Base-by-base conservation (phyloP, 177 flowering plant genomes). In the Vitis hybrid region DNA sequence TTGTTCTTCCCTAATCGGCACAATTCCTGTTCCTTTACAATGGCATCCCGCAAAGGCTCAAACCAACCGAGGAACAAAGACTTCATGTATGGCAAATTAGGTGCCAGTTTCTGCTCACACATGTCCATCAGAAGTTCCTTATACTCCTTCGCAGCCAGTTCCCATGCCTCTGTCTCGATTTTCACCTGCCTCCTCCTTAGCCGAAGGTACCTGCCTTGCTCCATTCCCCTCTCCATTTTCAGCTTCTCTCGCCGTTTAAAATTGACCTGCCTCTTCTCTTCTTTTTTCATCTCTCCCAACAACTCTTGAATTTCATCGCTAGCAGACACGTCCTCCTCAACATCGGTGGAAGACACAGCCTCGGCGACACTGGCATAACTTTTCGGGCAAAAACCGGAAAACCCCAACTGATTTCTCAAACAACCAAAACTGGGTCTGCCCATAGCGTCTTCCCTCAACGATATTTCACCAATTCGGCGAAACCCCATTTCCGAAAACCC, bases 41-140 rank as follows among this genome's bases (percentile, higher is more conserved):
- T 96, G 32, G 81, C 79, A 78, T 85, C 77, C 17, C 87, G 69
- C 63, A 96, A 68, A 12, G 99, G 99, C 84, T 92, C 95, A 72
- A 92, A 96, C 99, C 99, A 96, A 64, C 97, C 99, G 32, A 93
- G 87, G 70, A 96, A 93, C 84, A 96, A 80, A 2, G 91, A 79
- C 83, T 96, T 96, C 85, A 96, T 85, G 71, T 90, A 92, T 4
- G 99, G 99, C 83, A 93, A 84, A 86, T 91, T 92, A 0, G 99
- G 99, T 0, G 98, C 98, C 62, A 93, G 71, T 70, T 90, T 96
- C 55, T 84, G 89, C 79, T 90, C 86, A 78, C 97, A 96, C 99
- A 96, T 96, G 46, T 93, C 97, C 70, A 18, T 62, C 63, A 96
- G 69, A 68, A 96, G 87, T 80, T 91, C 98, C 82, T 64, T 85